These are phyloP conservation scores for Penicillium sclerotiorum DNA, from an alignment of 2,329 filamentous ascomycete species.

Conservation along the genomic window DNA sequence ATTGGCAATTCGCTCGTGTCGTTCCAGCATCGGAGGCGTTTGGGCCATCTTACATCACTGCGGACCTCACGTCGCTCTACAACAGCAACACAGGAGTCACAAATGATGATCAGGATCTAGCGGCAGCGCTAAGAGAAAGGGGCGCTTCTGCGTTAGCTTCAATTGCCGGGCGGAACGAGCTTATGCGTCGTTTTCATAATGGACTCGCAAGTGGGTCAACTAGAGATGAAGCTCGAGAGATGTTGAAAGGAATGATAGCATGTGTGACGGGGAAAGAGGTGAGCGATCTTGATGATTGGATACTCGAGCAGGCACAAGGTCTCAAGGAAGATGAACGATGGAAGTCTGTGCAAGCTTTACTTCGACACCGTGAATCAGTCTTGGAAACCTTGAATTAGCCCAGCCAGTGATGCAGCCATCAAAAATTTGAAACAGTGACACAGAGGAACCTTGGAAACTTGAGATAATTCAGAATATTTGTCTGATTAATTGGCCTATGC, in stretches of 20 bases:
- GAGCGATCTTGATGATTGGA: not conserved
- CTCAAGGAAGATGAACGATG: not conserved
- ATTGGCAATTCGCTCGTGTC: slow-evolving; percentile 44
- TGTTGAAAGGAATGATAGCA: slow-evolving; percentile 4
- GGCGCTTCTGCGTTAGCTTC: not conserved
- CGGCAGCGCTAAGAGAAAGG: not conserved
- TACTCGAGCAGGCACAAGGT: not conserved
- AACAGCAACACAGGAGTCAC: not conserved
- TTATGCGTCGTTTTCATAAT: slow-evolving; percentile 12
- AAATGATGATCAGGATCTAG: not conserved
- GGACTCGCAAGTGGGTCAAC: slow-evolving; percentile 9
- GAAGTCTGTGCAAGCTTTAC: not conserved
- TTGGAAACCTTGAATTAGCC: too few species aligned
- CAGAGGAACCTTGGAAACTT: too few species aligned
- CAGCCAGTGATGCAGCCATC: too few species aligned
- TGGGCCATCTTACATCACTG: slow-evolving; percentile 41
- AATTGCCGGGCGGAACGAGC: slow-evolving; percentile 4
- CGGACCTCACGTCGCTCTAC: slow-evolving; percentile 30
- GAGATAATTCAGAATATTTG: too few species aligned
- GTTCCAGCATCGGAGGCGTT: slow-evolving; percentile 39
- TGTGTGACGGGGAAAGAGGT: not conserved
- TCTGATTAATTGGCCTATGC: slow-evolving; percentile 15
- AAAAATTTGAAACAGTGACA: too few species aligned
- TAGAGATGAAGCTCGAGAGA: slow-evolving; percentile 6
- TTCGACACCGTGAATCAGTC: too few species aligned